These are phyloP conservation scores for Knoxdaviesia capensis DNA, from an alignment of 2,329 filamentous ascomycete species.

Conservation along the genomic window DNA sequence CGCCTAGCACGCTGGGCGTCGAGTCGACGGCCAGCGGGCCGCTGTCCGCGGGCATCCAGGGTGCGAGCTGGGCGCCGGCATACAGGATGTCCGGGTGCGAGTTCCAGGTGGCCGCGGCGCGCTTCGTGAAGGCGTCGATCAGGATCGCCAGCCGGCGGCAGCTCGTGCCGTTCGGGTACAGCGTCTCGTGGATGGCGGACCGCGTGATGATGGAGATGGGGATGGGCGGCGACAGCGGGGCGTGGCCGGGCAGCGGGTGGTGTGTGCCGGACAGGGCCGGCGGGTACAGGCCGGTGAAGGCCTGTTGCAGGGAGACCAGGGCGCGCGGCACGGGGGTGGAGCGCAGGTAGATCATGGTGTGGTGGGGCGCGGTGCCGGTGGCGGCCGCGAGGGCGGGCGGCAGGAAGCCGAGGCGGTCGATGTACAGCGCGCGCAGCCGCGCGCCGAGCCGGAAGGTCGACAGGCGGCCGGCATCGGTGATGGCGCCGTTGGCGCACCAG, in stretches of 20 bases:
- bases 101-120: slow-evolving; percentile 57
- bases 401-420: slow-evolving; percentile 55
- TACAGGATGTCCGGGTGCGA: slow-evolving; percentile 64
- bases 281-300: slow-evolving; percentile 59
- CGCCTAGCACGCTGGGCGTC: slow-evolving; percentile 64
- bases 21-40: slow-evolving; percentile 63
- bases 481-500: slow-evolving; percentile 60
- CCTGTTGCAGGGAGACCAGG: slow-evolving; percentile 57
- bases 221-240: slow-evolving; percentile 25
- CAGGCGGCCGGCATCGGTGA: slow-evolving; percentile 55
- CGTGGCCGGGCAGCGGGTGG: too few species aligned
- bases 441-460: slow-evolving; percentile 50
- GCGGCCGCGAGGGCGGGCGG: slow-evolving; percentile 28
- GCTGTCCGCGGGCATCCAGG: slow-evolving; percentile 62
- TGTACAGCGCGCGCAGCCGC: slow-evolving; percentile 50
- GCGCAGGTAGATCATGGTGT: slow-evolving; percentile 46
- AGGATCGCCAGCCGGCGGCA: slow-evolving; percentile 56
- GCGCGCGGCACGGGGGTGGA: slow-evolving; percentile 57
- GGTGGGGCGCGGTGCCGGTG: too few species aligned
- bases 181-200: slow-evolving; percentile 48
- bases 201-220: slow-evolving; percentile 43
- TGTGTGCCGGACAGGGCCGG: too few species aligned
- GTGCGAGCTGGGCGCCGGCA: slow-evolving; percentile 54
- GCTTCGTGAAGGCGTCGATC: slow-evolving; percentile 48
- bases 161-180: slow-evolving; percentile 59